Evolutionary conservation across 371 early-diverging fungal species (phyloP).

Genomic region (Mortierella sp.): DNA sequence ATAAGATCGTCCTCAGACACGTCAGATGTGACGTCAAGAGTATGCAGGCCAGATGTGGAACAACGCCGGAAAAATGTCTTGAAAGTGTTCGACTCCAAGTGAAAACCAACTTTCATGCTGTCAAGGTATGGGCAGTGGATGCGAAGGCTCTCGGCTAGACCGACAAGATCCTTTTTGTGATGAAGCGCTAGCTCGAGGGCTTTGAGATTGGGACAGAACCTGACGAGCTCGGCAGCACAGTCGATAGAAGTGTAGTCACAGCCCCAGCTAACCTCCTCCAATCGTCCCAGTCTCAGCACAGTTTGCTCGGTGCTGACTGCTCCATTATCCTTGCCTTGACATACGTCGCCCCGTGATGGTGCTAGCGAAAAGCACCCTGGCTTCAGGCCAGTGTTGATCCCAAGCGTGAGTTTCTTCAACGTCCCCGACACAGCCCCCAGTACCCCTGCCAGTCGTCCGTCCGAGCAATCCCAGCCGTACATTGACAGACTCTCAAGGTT

Average conservation of each 20-base stretch:
- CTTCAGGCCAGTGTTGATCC: not conserved
- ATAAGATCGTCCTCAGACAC: not conserved
- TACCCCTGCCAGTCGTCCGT: not conserved
- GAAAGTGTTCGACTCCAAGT: too few relatives aligned
- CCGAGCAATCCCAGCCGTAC: not conserved
- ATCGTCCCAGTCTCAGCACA: too few relatives aligned
- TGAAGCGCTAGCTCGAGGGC: too few relatives aligned
- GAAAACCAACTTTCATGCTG: too few relatives aligned
- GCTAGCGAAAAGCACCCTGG: not conserved
- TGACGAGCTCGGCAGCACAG: too few relatives aligned
- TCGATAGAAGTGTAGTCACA: too few relatives aligned
- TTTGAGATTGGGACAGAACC: too few relatives aligned
- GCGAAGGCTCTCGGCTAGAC: too few relatives aligned
- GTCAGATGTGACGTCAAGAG: not conserved
- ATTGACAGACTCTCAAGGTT: not conserved
- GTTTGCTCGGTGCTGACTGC: too few relatives aligned
- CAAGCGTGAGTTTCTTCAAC: not conserved
- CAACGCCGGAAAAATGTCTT: not conserved
- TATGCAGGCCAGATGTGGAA: not conserved
- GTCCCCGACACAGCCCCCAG: not conserved
- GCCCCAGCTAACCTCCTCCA: too few relatives aligned
- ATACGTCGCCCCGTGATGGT: not conserved
- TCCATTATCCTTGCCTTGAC: not conserved
- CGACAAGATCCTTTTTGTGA: too few relatives aligned
- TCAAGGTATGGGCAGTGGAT: too few relatives aligned